Percentiles rank a stretch among this genome's conserved stretches.
phyloP scores from a whole-genome alignment of 2,329 filamentous ascomycete genomes.

The Penicillium oxalicum region DNA sequence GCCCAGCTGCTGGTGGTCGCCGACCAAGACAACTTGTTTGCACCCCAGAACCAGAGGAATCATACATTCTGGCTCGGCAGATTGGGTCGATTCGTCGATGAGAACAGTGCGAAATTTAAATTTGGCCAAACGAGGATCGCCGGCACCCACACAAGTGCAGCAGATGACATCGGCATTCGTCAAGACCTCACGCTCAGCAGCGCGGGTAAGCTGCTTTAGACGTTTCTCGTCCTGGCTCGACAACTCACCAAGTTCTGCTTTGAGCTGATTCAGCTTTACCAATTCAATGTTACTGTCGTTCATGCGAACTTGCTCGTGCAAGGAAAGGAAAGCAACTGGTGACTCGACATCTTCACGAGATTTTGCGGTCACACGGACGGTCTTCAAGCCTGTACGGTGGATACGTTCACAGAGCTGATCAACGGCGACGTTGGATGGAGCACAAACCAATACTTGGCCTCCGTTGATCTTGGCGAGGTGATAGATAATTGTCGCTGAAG shows the following conservation, averaged over 20 bases:
- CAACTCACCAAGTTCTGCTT: slow-evolving; percentile 83
- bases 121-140: slow-evolving; percentile 89
- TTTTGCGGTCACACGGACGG: slow-evolving; percentile 96
- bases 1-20: slow-evolving; percentile 95
- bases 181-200: slow-evolving; percentile 90
- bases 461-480: slow-evolving; percentile 93
- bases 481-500: slow-evolving; percentile 97
- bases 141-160: slow-evolving; percentile 96
- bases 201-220: slow-evolving; percentile 89
- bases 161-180: slow-evolving; percentile 96
- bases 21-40: slow-evolving; percentile 98
- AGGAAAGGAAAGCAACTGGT: slow-evolving; percentile 88
- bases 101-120: slow-evolving; percentile 98
- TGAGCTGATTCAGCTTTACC: slow-evolving; percentile 85
- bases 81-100: slow-evolving; percentile 97
- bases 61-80: slow-evolving; percentile 97
- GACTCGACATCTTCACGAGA: slow-evolving; percentile 98
- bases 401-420: slow-evolving; percentile 97
- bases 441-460: slow-evolving; percentile 91
- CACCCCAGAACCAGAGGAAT: slow-evolving; percentile 94
- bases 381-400: slow-evolving; percentile 88
- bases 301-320: slow-evolving; percentile 96
- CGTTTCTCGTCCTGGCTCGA: slow-evolving; percentile 98
- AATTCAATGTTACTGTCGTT: slow-evolving; percentile 94
- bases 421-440: slow-evolving; percentile 95